A percentile compares a stretch with the other conserved stretches of the same genome.
phyloP scores from a whole-genome alignment of 192 early-diverging fungal species.

The Entomortierella parvispora region DNA sequence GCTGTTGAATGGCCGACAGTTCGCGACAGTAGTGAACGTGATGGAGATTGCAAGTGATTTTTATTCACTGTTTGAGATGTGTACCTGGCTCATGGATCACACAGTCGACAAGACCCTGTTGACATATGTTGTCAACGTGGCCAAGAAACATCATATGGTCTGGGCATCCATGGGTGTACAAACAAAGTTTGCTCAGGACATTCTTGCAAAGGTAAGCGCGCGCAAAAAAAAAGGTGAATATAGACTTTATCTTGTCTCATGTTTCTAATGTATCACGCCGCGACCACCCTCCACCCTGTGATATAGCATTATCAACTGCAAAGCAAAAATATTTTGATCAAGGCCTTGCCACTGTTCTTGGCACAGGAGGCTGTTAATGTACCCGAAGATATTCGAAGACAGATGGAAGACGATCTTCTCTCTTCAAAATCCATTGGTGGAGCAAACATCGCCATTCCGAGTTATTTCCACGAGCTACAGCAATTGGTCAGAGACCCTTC shows the following conservation, averaged over 20 bases:
- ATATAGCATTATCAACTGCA: constrained; percentile 35
- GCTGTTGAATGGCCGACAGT: constrained; percentile 77
- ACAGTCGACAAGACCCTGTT: constrained; percentile 59
- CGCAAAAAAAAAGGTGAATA: too few relatives aligned
- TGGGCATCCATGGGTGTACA: constrained; percentile 59
- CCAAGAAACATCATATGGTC: constrained; percentile 58
- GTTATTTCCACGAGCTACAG: constrained; percentile 30
- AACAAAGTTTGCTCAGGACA: constrained; percentile 38
- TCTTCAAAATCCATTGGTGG: constrained; percentile 5
- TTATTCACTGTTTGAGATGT: constrained; percentile 55
- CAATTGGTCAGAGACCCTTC: constrained; percentile 18
- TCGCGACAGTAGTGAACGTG: constrained; percentile 57
- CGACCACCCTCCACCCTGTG: neutral
- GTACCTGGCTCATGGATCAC: constrained; percentile 64
- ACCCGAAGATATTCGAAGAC: constrained; percentile 38
- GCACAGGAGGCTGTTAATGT: constrained; percentile 37
- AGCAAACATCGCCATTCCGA: constrained; percentile 10
- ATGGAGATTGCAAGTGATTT: constrained; percentile 63
- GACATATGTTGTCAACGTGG: constrained; percentile 59
- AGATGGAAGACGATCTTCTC: constrained; percentile 30
- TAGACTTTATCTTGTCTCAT: neutral
- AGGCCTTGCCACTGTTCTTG: constrained; percentile 30
- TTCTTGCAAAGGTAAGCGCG: constrained; percentile 45
- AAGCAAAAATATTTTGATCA: constrained; percentile 29
- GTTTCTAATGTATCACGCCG: too few relatives aligned